Percentiles rank a stretch among this genome's conserved stretches.
Evolutionary conservation across 495 filamentous ascomycete genomes (phyloP).

Genomic region (Penicillium manginii): DNA sequence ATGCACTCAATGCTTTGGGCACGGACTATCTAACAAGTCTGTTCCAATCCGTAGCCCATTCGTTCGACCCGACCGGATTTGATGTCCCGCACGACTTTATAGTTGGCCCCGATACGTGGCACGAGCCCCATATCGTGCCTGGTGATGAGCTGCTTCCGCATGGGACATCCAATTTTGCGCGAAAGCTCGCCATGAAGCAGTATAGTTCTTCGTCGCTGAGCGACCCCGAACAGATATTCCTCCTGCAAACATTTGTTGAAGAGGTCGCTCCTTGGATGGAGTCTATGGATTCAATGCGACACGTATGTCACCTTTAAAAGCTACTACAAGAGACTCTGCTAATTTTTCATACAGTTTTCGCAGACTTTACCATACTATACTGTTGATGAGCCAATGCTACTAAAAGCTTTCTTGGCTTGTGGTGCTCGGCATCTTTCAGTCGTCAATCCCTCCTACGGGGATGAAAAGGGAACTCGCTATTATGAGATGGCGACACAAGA

Average conservation of each 20-base stretch:
- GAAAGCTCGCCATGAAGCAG: slow-evolving; percentile 30
- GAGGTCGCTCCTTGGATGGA: slow-evolving; percentile 96
- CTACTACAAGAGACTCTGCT: slow-evolving; percentile 2
- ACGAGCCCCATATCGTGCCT: slow-evolving; percentile 27
- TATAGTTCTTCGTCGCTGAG: slow-evolving; percentile 60
- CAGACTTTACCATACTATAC: slow-evolving; percentile 79
- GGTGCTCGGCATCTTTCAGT: slow-evolving; percentile 80
- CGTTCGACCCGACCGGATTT: slow-evolving; percentile 26
- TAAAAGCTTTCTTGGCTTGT: slow-evolving; percentile 89
- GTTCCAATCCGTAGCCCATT: slow-evolving; percentile 34
- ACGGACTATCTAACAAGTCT: slow-evolving; percentile 30
- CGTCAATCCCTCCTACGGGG: slow-evolving; percentile 68
- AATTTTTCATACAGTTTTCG: slow-evolving; percentile 61
- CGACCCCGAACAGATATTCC: slow-evolving; percentile 74
- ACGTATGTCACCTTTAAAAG: slow-evolving; percentile 53
- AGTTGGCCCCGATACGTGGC: slow-evolving; percentile 26
- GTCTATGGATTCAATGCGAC: slow-evolving; percentile 81
- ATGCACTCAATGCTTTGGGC: slow-evolving; percentile 36
- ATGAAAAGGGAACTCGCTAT: slow-evolving; percentile 79
- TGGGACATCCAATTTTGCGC: slow-evolving; percentile 32
- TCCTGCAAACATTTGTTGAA: slow-evolving; percentile 90
- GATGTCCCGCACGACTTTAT: slow-evolving; percentile 27
- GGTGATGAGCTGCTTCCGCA: slow-evolving; percentile 35
- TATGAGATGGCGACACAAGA: slow-evolving; percentile 80
- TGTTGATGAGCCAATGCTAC: slow-evolving; percentile 83